phyloP scores from a whole-genome alignment of 1,284 basidiomycete species.

The Flammula alnicola region DNA sequence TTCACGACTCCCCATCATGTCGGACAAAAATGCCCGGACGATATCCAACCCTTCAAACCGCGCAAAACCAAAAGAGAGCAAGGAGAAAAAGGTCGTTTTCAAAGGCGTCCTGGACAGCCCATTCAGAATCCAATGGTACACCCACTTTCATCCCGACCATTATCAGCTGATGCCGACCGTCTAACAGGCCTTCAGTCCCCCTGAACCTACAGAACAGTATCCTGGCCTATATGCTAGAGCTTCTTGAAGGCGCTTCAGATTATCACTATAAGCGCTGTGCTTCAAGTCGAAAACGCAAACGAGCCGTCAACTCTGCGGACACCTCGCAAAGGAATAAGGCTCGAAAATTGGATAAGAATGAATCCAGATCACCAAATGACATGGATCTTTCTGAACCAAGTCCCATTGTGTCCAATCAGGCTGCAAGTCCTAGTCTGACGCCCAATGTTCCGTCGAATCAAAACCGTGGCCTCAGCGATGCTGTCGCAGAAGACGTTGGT shows the following conservation, averaged over 20 bases:
- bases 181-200: conserved; percentile 67
- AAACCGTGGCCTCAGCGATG: neutral
- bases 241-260: conserved; percentile 53
- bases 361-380: neutral
- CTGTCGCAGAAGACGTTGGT: neutral
- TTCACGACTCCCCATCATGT: conserved; percentile 43
- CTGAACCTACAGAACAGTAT: conserved; percentile 63
- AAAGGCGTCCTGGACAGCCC: conserved; percentile 75
- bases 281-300: conserved; percentile 44
- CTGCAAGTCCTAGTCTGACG: neutral
- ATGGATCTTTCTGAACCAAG: neutral
- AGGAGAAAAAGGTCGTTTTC: conserved; percentile 59
- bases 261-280: conserved; percentile 43
- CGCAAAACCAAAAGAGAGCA: conserved; percentile 47
- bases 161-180: conserved; percentile 9
- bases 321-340: conserved; percentile 21
- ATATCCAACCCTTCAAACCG: conserved; percentile 66
- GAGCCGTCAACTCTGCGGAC: conserved; percentile 19
- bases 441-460: neutral
- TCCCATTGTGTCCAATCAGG: neutral
- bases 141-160: conserved; percentile 6
- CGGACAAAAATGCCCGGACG: conserved; percentile 48
- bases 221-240: conserved; percentile 51
- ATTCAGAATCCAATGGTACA: conserved; percentile 71
- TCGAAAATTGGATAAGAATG: conserved; percentile 17